A percentile compares a stretch with the other conserved stretches of the same genome.
These are phyloP conservation scores for Colletotrichum sp. DNA, from an alignment of 2,329 filamentous ascomycete species.

Conservation along the genomic window DNA sequence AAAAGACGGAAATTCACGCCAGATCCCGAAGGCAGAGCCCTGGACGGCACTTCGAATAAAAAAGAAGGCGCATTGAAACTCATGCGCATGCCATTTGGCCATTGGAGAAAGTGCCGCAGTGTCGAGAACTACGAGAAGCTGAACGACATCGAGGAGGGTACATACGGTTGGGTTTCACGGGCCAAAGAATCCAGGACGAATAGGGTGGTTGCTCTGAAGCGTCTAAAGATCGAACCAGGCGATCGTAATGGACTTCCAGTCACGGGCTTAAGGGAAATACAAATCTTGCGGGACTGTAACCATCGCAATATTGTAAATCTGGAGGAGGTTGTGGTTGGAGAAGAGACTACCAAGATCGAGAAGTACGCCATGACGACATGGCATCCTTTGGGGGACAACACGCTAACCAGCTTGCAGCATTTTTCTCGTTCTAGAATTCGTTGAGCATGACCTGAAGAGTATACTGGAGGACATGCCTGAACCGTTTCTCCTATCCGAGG, in stretches of 20 bases:
- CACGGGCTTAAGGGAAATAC: slow-evolving; percentile 91
- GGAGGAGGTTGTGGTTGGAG: slow-evolving; percentile 83
- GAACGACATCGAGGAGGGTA: slow-evolving; percentile 97
- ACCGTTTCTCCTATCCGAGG: slow-evolving; percentile 89
- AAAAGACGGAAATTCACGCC: slow-evolving; percentile 68
- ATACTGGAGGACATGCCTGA: slow-evolving; percentile 94
- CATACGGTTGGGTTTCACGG: slow-evolving; percentile 92
- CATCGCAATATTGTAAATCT: slow-evolving; percentile 86
- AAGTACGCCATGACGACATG: slow-evolving; percentile 46
- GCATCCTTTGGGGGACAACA: slow-evolving; percentile 35
- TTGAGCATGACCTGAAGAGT: slow-evolving; percentile 95
- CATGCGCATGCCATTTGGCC: slow-evolving; percentile 71
- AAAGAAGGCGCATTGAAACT: slow-evolving; percentile 55
- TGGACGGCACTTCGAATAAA: slow-evolving; percentile 26
- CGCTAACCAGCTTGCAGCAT: slow-evolving; percentile 59
- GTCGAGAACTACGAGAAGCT: slow-evolving; percentile 90
- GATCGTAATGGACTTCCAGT: slow-evolving; percentile 83
- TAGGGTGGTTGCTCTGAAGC: slow-evolving; percentile 88
- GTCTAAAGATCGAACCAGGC: slow-evolving; percentile 84
- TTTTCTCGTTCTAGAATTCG: slow-evolving; percentile 94
- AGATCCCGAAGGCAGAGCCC: slow-evolving; percentile 30
- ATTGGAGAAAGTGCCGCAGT: slow-evolving; percentile 75
- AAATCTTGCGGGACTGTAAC: slow-evolving; percentile 80
- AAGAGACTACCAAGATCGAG: slow-evolving; percentile 57
- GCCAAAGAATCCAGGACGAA: slow-evolving; percentile 77